Conservation (phyloP, 192 early-diverging fungal genomes). For the Entomortierella lignicola region DNA sequence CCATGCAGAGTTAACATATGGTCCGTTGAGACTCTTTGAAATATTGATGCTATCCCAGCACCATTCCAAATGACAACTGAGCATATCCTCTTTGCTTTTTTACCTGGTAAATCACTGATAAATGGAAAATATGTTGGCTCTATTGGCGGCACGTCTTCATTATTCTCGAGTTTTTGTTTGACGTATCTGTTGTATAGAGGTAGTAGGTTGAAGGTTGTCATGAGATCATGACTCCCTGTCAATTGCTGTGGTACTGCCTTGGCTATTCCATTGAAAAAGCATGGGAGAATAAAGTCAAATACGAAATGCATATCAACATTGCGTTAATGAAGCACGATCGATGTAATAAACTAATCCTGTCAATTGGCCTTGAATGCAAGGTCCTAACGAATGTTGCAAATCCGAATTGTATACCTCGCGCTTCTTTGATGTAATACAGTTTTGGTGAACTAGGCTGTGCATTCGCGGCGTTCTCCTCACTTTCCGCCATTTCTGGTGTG, state of each 20-base stretch:
- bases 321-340: not conserved
- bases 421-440: conserved; percentile 49
- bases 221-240: conserved; percentile 47
- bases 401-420: conserved; percentile 30
- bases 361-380: not conserved
- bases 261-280: conserved; percentile 16
- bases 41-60: too few species aligned
- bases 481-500: conserved; percentile 26
- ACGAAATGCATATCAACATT: not conserved
- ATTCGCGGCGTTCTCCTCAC: conserved; percentile 18
- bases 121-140: conserved; percentile 46
- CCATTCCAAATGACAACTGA: too few species aligned
- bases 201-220: conserved; percentile 48
- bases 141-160: conserved; percentile 38
- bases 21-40: too few species aligned
- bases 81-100: too few species aligned
- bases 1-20: too few species aligned
- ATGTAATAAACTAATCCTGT: not conserved
- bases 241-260: conserved; percentile 31
- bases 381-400: not conserved
- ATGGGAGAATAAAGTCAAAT: not conserved
- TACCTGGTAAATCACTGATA: conserved; percentile 50
- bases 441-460: conserved; percentile 21
- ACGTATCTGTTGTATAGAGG: conserved; percentile 52
- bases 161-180: conserved; percentile 33